Conservation (phyloP, 2,329 filamentous ascomycete species). For the Pestalotiopsis sp. region DNA sequence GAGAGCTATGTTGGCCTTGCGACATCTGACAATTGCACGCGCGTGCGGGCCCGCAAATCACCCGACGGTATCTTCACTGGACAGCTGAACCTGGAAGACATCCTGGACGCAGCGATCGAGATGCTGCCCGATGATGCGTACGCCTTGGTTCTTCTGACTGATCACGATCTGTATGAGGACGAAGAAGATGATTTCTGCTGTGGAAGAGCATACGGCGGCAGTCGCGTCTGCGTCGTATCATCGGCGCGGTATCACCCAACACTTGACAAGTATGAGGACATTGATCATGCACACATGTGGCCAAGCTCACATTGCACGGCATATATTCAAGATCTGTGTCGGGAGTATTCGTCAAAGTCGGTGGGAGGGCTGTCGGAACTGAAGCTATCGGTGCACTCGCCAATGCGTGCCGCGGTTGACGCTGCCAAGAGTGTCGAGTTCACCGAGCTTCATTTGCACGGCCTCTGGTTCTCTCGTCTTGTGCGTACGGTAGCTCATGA, state of each 20-base stretch:
- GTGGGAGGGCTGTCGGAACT: neutral
- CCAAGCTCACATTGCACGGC: conserved; percentile 62
- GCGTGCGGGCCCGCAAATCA: conserved; percentile 53
- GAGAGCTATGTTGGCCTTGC: conserved; percentile 48
- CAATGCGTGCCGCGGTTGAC: conserved; percentile 38
- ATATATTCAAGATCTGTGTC: conserved; percentile 47
- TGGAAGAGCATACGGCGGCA: conserved; percentile 67
- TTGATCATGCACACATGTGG: conserved; percentile 60
- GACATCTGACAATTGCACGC: conserved; percentile 37
- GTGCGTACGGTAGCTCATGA: conserved; percentile 66
- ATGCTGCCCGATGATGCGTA: conserved; percentile 61
- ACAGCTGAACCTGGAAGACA: conserved; percentile 63
- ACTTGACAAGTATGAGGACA: conserved; percentile 40
- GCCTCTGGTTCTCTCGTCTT: conserved; percentile 60
- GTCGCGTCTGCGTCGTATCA: conserved; percentile 63
- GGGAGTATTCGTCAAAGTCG: conserved; percentile 7
- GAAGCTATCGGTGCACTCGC: conserved; percentile 15
- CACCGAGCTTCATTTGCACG: conserved; percentile 30
- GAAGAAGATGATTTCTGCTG: conserved; percentile 70
- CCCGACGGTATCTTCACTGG: conserved; percentile 47
- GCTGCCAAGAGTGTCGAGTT: conserved; percentile 23
- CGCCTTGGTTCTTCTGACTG: conserved; percentile 56
- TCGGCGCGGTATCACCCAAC: conserved; percentile 62
- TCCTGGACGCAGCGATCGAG: conserved; percentile 58
- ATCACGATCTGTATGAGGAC: conserved; percentile 68